Conservation (phyloP, 2,329 filamentous ascomycete genomes). For the Penicillium psychrosexuale region DNA sequence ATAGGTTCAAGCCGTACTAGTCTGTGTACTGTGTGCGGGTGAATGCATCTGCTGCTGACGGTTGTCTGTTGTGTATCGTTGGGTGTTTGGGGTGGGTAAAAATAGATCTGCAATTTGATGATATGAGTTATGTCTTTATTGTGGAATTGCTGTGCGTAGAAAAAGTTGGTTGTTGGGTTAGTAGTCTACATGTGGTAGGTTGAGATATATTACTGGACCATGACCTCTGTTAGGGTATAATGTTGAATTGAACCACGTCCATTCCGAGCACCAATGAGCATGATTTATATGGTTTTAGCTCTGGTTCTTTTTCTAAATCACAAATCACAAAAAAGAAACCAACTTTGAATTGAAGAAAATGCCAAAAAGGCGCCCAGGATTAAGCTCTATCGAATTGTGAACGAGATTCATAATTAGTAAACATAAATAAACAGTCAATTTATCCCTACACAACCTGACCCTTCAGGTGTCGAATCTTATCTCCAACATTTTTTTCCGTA, state of each 20-base stretch:
- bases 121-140: background rate
- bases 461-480: constrained; percentile 1
- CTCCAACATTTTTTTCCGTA: constrained; percentile 4
- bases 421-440: too few relatives aligned
- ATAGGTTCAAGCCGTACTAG: constrained; percentile 41
- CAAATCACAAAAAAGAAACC: background rate
- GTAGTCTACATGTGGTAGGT: background rate
- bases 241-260: background rate
- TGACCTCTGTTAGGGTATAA: too few relatives aligned
- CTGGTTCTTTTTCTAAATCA: background rate
- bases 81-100: constrained; percentile 13
- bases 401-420: too few relatives aligned
- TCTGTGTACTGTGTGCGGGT: constrained; percentile 2
- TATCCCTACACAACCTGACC: too few relatives aligned
- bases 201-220: background rate
- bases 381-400: too few relatives aligned
- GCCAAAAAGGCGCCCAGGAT: too few relatives aligned
- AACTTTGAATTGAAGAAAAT: too few relatives aligned
- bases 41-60: background rate
- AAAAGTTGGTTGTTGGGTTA: background rate
- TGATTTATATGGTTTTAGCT: background rate
- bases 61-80: constrained; percentile 17
- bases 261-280: background rate
- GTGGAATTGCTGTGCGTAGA: background rate
- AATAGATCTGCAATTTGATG: constrained; percentile 7